phyloP scores from a whole-genome alignment of 1,284 basidiomycete genomes.

The Chalciporus sp. region DNA sequence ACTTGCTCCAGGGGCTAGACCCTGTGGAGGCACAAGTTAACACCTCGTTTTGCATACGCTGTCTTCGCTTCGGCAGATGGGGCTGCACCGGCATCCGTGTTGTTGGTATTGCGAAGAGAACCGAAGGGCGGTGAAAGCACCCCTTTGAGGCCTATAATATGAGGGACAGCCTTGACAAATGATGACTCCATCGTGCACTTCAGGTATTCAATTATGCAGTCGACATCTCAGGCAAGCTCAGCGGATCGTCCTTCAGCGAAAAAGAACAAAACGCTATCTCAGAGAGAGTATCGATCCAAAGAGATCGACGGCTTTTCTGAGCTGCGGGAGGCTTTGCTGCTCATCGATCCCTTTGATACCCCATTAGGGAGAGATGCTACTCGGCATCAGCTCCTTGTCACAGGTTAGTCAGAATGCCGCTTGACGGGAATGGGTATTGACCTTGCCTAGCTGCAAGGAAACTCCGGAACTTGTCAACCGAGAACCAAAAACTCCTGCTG shows the following conservation, averaged over 20 bases:
- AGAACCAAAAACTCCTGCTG: conserved; percentile 22
- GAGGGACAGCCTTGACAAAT: not conserved
- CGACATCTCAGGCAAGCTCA: conserved; percentile 1
- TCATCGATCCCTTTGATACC: conserved; percentile 28
- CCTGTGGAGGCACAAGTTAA: too few relatives aligned
- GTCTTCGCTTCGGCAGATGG: too few relatives aligned
- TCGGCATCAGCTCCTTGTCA: conserved; percentile 25
- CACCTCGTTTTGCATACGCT: too few relatives aligned
- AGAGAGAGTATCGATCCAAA: conserved; percentile 35
- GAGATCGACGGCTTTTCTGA: conserved; percentile 36
- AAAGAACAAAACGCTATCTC: conserved; percentile 31
- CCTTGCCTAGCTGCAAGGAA: conserved; percentile 23
- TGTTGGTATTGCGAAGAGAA: too few relatives aligned
- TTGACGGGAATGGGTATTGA: too few relatives aligned
- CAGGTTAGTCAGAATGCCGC: too few relatives aligned
- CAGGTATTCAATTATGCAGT: conserved; percentile 5
- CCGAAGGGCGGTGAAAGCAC: not conserved
- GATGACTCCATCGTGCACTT: conserved; percentile 2
- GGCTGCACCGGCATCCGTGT: too few relatives aligned
- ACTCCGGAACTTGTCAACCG: not conserved
- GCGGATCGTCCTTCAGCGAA: conserved; percentile 7
- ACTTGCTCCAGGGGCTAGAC: too few relatives aligned
- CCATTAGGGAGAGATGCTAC: conserved; percentile 32
- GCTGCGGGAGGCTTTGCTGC: conserved; percentile 27
- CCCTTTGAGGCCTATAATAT: conserved; percentile 5